Conservation (phyloP, 2,329 filamentous ascomycete genomes). For the Talaromyces sp. region DNA sequence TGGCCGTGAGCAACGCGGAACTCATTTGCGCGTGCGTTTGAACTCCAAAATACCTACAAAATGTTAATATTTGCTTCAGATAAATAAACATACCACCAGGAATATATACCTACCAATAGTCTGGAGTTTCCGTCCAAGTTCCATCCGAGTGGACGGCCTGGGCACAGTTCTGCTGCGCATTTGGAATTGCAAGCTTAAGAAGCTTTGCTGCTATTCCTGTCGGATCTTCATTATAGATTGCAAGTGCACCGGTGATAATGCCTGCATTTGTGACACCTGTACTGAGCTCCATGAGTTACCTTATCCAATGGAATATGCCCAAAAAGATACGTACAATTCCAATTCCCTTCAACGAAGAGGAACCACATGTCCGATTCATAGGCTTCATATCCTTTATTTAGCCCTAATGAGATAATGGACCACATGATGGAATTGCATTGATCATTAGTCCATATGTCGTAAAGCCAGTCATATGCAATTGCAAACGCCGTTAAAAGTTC, state of each 20-base stretch:
- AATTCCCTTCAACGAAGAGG: not conserved
- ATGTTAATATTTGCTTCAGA: not conserved
- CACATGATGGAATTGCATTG: not conserved
- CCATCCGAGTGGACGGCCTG: not conserved
- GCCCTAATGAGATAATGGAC: slow-evolving; percentile 1
- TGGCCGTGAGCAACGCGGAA: not conserved
- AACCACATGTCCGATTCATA: not conserved
- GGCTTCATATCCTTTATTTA: not conserved
- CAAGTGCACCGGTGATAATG: not conserved
- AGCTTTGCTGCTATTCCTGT: not conserved
- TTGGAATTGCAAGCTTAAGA: not conserved
- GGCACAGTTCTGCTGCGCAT: not conserved
- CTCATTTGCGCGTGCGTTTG: not conserved
- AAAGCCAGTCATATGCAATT: slow-evolving; percentile 3
- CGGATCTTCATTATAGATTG: slow-evolving; percentile 2
- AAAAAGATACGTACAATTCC: not conserved
- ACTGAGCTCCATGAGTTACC: not conserved
- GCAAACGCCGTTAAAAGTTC: not conserved
- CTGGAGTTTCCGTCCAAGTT: slow-evolving; percentile 1
- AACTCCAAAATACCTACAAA: not conserved
- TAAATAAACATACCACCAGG: not conserved
- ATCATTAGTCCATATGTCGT: not conserved
- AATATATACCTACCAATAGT: not conserved
- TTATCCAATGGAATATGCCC: not conserved
- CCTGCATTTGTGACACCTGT: slow-evolving; percentile 1